phyloP scores from a whole-genome alignment of 805 yeast genomes.

The Danielozyma ontarioensis region DNA sequence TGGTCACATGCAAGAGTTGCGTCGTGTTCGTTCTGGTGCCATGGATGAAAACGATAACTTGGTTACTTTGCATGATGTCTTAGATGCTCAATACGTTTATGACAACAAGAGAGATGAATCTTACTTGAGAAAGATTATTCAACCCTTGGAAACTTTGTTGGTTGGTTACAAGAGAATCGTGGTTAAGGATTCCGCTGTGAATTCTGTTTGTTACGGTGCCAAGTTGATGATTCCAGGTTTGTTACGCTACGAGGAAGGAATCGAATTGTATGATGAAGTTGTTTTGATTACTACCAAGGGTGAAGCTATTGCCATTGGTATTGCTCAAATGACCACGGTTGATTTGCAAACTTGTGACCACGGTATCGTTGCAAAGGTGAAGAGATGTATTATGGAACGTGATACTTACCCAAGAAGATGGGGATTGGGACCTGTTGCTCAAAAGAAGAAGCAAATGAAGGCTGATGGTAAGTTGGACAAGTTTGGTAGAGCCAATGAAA shows the following conservation, averaged over 20 bases:
- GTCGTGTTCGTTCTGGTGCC: conserved; percentile 99
- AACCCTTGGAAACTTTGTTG: conserved; percentile 89
- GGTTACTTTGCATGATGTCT: conserved; percentile 94
- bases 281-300: conserved; percentile 98
- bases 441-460: conserved; percentile 97
- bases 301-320: conserved; percentile 97
- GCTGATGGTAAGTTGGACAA: conserved; percentile 96
- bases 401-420: conserved; percentile 99
- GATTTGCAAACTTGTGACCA: conserved; percentile 96
- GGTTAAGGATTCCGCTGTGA: conserved; percentile 90
- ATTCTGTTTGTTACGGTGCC: conserved; percentile 98
- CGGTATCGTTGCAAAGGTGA: conserved; percentile 97
- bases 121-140: conserved; percentile 86
- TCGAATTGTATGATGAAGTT: conserved; percentile 95
- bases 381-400: conserved; percentile 99
- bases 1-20: conserved; percentile 99
- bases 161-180: conserved; percentile 96
- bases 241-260: conserved; percentile 95
- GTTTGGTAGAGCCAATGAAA: conserved; percentile 89
- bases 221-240: conserved; percentile 98
- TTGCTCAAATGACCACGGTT: conserved; percentile 98
- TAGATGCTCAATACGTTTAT: conserved; percentile 97
- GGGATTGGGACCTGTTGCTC: conserved; percentile 99
- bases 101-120: conserved; percentile 97
- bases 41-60: conserved; percentile 82